Evolutionary conservation across 2,329 filamentous ascomycete genomes (phyloP).

Genomic region (Fusarium beomiforme): DNA sequence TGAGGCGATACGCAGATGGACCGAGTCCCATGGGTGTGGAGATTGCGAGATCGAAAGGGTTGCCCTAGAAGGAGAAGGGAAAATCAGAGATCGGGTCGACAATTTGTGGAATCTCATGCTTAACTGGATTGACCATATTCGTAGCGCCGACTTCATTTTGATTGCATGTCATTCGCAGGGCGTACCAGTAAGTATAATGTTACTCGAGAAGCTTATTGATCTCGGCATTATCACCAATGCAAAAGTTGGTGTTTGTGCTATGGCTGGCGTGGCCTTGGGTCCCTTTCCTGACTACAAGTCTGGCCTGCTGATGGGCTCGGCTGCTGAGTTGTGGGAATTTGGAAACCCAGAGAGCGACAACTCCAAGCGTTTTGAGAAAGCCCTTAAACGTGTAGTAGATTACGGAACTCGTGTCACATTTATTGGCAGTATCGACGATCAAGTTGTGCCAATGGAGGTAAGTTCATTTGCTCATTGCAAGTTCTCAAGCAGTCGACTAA

Average conservation of each 20-base stretch:
- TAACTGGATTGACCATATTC: conserved; percentile 93
- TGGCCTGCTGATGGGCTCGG: conserved; percentile 86
- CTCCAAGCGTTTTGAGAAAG: conserved; percentile 81
- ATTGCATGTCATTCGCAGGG: conserved; percentile 97
- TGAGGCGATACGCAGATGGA: conserved; percentile 84
- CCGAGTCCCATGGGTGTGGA: conserved; percentile 74
- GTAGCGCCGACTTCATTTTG: conserved; percentile 86
- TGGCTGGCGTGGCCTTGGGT: conserved; percentile 92
- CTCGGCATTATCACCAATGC: conserved; percentile 83
- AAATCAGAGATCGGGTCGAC: conserved; percentile 87
- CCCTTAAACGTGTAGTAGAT: conserved; percentile 77
- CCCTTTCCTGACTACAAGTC: conserved; percentile 94
- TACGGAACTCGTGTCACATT: conserved; percentile 87
- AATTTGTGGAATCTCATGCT: conserved; percentile 93
- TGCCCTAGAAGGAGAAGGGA: conserved; percentile 92
- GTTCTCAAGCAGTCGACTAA: conserved; percentile 25
- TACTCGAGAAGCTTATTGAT: conserved; percentile 91
- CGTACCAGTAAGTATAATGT: conserved; percentile 91
- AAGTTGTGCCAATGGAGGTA: conserved; percentile 91
- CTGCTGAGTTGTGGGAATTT: conserved; percentile 96
- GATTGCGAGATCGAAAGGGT: conserved; percentile 92
- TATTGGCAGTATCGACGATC: conserved; percentile 95
- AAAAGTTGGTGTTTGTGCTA: conserved; percentile 85
- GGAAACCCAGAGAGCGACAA: conserved; percentile 82
- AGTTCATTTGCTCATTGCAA: conserved; percentile 31